Percentiles rank a stretch among this genome's conserved stretches.
phyloP scores from a whole-genome alignment of 768 basidiomycete genomes.

The Pseudohyphozyma bogoriensis region DNA sequence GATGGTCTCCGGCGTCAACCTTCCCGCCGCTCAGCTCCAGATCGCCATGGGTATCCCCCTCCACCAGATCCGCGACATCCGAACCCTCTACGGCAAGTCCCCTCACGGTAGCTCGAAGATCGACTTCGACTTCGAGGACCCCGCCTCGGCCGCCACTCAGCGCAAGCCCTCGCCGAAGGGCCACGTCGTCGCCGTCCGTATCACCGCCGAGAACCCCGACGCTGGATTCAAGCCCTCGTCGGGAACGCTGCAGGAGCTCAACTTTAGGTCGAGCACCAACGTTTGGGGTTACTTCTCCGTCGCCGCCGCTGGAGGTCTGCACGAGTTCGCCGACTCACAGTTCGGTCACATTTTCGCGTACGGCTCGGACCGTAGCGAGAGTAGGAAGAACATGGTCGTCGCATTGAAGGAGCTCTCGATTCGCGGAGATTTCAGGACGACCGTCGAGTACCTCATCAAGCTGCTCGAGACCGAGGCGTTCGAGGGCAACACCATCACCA shows the following conservation, averaged over 20 bases:
- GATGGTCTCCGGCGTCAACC: constrained; percentile 98
- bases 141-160: constrained; percentile 75
- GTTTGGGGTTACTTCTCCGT: constrained; percentile 99
- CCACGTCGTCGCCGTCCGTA: constrained; percentile 96
- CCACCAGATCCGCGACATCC: constrained; percentile 89
- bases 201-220: constrained; percentile 98
- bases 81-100: constrained; percentile 86
- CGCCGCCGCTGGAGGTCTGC: constrained; percentile 83
- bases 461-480: constrained; percentile 91
- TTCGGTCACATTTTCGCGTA: constrained; percentile 98
- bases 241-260: constrained; percentile 92
- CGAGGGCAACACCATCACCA: constrained; percentile 94
- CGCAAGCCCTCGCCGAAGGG: constrained; percentile 94
- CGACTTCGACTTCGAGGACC: constrained; percentile 90
- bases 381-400: constrained; percentile 98
- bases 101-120: constrained; percentile 82
- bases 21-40: constrained; percentile 93
- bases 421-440: constrained; percentile 95
- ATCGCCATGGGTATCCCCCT: constrained; percentile 97
- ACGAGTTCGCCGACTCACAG: constrained; percentile 98
- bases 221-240: constrained; percentile 95
- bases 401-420: constrained; percentile 97
- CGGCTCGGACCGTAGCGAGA: constrained; percentile 88
- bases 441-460: constrained; percentile 98
- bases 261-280: constrained; percentile 97